These are phyloP conservation scores for Lachnellula hyalina DNA, from an alignment of 2,329 filamentous ascomycete species.

Conservation along the genomic window DNA sequence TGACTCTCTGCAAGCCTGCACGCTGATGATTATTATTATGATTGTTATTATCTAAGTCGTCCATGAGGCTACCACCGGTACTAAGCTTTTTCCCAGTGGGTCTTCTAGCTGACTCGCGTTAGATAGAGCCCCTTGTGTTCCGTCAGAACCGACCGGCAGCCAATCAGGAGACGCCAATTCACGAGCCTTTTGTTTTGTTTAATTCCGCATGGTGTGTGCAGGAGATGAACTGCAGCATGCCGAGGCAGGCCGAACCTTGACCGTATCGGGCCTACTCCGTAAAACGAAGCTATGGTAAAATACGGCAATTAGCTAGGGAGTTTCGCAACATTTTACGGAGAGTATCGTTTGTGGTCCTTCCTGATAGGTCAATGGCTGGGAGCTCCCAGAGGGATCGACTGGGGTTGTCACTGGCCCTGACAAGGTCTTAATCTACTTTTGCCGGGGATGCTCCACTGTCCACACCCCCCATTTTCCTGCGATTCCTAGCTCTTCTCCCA, in stretches of 20 bases:
- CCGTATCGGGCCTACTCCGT: background rate
- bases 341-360: background rate
- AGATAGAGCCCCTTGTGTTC: background rate
- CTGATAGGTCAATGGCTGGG: slow-evolving; percentile 6
- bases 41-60: background rate
- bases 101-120: slow-evolving; percentile 16
- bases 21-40: background rate
- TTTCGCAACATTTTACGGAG: slow-evolving; percentile 1
- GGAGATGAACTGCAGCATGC: slow-evolving; percentile 1
- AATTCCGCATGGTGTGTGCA: background rate
- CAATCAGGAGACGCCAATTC: background rate
- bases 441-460: background rate
- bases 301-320: slow-evolving; percentile 16
- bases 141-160: slow-evolving; percentile 1
- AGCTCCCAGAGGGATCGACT: background rate
- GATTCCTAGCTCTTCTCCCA: background rate
- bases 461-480: background rate
- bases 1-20: background rate
- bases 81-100: slow-evolving; percentile 14
- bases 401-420: background rate
- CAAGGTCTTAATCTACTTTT: background rate
- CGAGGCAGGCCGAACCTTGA: slow-evolving; percentile 1
- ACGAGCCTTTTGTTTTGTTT: background rate
- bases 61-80: background rate
- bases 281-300: slow-evolving; percentile 5